phyloP scores from a whole-genome alignment of 352 stramenopile species.

The Pythium dissotocum region DNA sequence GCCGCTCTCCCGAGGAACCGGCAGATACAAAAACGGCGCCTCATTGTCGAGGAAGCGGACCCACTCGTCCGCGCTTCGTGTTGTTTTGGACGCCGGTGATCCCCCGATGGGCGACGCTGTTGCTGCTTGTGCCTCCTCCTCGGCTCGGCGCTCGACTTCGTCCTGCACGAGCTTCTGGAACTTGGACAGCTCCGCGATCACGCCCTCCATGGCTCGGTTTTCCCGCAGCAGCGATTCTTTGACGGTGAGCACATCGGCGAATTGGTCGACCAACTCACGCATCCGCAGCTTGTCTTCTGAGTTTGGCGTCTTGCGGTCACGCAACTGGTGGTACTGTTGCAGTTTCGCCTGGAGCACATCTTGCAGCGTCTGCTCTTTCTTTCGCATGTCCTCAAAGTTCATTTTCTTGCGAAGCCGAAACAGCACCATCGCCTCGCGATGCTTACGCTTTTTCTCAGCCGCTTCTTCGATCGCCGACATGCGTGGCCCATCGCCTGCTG shows the following conservation, averaged over 20 bases:
- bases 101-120: not conserved
- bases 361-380: slow-evolving; percentile 27
- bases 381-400: slow-evolving; percentile 27
- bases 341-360: slow-evolving; percentile 25
- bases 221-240: slow-evolving; percentile 30
- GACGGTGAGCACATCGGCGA: slow-evolving; percentile 23
- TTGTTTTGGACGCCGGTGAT: not conserved
- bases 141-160: slow-evolving; percentile 18
- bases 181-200: slow-evolving; percentile 26
- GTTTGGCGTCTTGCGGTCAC: slow-evolving; percentile 1
- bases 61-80: slow-evolving; percentile 9
- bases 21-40: slow-evolving; percentile 18
- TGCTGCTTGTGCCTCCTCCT: not conserved
- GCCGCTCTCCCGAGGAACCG: not conserved
- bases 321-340: slow-evolving; percentile 13
- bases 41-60: slow-evolving; percentile 25
- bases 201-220: slow-evolving; percentile 30
- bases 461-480: slow-evolving; percentile 12
- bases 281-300: slow-evolving; percentile 10
- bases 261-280: slow-evolving; percentile 19
- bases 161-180: slow-evolving; percentile 31
- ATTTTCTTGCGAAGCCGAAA: slow-evolving; percentile 28
- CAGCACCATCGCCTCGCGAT: slow-evolving; percentile 31
- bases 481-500: not conserved
- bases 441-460: slow-evolving; percentile 28